Evolutionary conservation across 2,329 filamentous ascomycete species (phyloP), one percentile per base, ranked within the genome.

Genomic region (Nigrospora osmanthi): DNA sequence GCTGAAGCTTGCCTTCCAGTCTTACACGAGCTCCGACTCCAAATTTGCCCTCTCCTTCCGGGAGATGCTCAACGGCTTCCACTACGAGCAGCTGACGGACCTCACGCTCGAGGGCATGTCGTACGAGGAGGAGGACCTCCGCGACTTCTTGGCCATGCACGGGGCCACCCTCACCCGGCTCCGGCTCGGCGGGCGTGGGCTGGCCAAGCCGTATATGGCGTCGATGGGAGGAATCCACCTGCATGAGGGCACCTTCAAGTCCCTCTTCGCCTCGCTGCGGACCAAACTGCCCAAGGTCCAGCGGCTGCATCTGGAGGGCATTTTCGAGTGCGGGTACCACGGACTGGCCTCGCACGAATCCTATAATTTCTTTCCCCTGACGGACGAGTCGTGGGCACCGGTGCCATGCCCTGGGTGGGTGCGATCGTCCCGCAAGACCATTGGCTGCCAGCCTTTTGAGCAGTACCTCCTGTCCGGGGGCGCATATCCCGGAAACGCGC

Each of bases 191-290:
- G 70, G 70, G 4, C 60, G 63, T 15, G 71, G 70, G 6, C 52
- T 69, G 12, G 65, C 64, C 35, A 62, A 62, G 32, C 60, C 62
- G 6, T 60, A 62, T 47, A 66, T 68, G 51, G 52, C 61, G 3
- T 63, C 64, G 16, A 63, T 64, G 17, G 70, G 70, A 15, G 71
- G 72, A 12, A 57, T 75, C 31, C 64, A 68, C 44, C 58, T 76
- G 11, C 64, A 63, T 45, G 62, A 67, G 35, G 72, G 72, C 7
- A 68, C 62, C 0, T 73, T 71, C 49, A 59, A 62, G 42, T 65
- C 62, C 1, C 54, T 76, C 6, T 70, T 75, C 50, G 57, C 60
- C 3, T 59, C 62, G 14, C 55, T 75, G 34, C 64, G 60, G 15
- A 54, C 55, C 11, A 60, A 54, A 40, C 55, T 70, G 47, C 56